Conservation (phyloP, 1,284 basidiomycete species). For the Cutaneotrichosporon dermatis region DNA sequence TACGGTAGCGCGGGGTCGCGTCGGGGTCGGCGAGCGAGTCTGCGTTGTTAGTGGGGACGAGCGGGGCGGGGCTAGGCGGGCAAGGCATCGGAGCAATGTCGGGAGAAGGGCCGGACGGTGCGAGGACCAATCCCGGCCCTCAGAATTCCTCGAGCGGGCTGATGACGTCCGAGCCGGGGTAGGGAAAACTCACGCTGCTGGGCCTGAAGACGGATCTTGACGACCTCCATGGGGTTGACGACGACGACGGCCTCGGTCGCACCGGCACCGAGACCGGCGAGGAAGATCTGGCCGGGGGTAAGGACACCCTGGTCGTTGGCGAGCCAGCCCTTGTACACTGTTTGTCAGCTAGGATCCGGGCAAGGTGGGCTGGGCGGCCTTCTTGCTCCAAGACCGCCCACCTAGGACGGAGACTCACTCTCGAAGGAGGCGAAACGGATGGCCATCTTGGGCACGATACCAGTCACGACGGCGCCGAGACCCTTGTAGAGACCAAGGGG, state of each 20-base stretch:
- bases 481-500: conserved; percentile 97
- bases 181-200: conserved; percentile 61
- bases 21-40: conserved; percentile 93
- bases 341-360: neutral
- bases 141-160: no score
- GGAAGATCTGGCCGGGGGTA: conserved; percentile 36
- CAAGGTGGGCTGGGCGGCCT: neutral
- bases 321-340: conserved; percentile 76
- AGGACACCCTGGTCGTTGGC: conserved; percentile 49
- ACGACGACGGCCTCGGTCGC: conserved; percentile 90
- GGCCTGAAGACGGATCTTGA: conserved; percentile 97
- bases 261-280: conserved; percentile 92
- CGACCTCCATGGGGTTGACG: conserved; percentile 98
- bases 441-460: conserved; percentile 99
- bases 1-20: conserved; percentile 89
- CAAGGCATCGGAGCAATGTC: no score
- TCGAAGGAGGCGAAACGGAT: conserved; percentile 98
- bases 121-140: no score
- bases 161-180: no score
- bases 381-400: no score
- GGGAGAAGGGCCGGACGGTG: no score
- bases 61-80: no score
- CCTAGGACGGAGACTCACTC: conserved; percentile 40
- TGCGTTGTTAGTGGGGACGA: conserved; percentile 8
- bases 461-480: conserved; percentile 92